Conservation (phyloP, 352 stramenopile genomes). For the Phytophthora quininea region DNA sequence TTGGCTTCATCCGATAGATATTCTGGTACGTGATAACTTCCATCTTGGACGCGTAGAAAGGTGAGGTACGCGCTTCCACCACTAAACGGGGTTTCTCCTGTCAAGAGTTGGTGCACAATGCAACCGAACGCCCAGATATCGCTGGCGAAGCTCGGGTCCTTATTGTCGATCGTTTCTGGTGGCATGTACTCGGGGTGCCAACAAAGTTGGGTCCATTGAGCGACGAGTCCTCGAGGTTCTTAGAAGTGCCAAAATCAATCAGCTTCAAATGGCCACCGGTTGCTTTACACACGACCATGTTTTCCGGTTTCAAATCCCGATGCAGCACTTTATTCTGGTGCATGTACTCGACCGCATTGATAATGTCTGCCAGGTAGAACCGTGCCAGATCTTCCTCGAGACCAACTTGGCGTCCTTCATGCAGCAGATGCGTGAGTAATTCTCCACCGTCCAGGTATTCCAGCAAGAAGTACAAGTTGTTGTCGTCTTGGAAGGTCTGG, state of each 20-base stretch:
- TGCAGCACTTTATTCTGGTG: conserved; percentile 94
- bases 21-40: conserved; percentile 55
- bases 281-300: conserved; percentile 88
- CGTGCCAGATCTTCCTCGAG: conserved; percentile 77
- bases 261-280: conserved; percentile 68
- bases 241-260: conserved; percentile 88
- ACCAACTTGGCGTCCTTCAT: conserved; percentile 76
- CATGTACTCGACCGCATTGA: conserved; percentile 94
- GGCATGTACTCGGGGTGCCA: conserved; percentile 91
- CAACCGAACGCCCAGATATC: conserved; percentile 85
- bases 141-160: conserved; percentile 57
- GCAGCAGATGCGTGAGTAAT: conserved; percentile 91
- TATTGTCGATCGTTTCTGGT: conserved; percentile 86
- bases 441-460: conserved; percentile 93
- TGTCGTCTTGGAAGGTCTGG: conserved; percentile 96
- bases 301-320: conserved; percentile 95
- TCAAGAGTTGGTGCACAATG: conserved; percentile 79
- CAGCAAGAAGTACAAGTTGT: conserved; percentile 96
- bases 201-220: conserved; percentile 89
- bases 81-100: conserved; percentile 81
- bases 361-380: conserved; percentile 90
- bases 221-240: conserved; percentile 59
- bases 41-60: conserved; percentile 76
- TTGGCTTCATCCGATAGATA: conserved; percentile 69
- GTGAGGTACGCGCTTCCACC: conserved; percentile 82